Evolutionary conservation across 75 land plant genomes (phyloP).

Genomic region (Isoetes taiwanensis): DNA sequence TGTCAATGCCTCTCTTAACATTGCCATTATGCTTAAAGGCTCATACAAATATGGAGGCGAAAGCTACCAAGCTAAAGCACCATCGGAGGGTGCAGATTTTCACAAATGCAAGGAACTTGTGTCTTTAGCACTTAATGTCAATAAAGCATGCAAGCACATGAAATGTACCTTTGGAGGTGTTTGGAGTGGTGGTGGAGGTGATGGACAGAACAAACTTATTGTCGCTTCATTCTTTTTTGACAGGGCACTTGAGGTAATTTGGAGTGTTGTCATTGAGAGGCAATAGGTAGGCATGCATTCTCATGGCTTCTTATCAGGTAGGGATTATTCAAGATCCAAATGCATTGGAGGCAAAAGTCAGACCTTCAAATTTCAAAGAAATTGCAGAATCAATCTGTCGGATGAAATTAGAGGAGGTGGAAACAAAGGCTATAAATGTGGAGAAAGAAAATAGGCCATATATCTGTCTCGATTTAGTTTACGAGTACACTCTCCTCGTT

Average conservation of each 20-base stretch:
- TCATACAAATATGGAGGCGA: conserved; percentile 49
- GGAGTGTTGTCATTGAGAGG: background rate
- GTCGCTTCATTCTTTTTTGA: conserved; percentile 89
- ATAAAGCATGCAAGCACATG: conserved; percentile 55
- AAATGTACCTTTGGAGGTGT: conserved; percentile 85
- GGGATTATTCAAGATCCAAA: conserved; percentile 40
- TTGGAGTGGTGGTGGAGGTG: conserved; percentile 99
- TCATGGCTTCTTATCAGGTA: conserved; percentile 22
- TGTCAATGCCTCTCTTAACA: background rate
- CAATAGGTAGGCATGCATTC: background rate
- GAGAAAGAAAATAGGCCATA: conserved; percentile 43
- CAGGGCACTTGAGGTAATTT: conserved; percentile 55
- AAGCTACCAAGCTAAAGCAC: conserved; percentile 32
- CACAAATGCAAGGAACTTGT: conserved; percentile 33
- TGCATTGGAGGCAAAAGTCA: conserved; percentile 34
- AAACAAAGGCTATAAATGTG: conserved; percentile 31
- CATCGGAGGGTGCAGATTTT: conserved; percentile 42
- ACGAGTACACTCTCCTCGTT: conserved; percentile 62
- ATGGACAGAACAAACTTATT: conserved; percentile 67
- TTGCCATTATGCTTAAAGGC: conserved; percentile 24
- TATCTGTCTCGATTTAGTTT: conserved; percentile 83
- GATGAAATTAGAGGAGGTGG: conserved; percentile 37
- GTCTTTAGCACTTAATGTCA: conserved; percentile 41
- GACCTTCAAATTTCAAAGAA: conserved; percentile 40
- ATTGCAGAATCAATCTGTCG: conserved; percentile 62